These are phyloP conservation scores for Tetramitus jugosus DNA, from an alignment of 208 protist genomes.

Conservation along the genomic window DNA sequence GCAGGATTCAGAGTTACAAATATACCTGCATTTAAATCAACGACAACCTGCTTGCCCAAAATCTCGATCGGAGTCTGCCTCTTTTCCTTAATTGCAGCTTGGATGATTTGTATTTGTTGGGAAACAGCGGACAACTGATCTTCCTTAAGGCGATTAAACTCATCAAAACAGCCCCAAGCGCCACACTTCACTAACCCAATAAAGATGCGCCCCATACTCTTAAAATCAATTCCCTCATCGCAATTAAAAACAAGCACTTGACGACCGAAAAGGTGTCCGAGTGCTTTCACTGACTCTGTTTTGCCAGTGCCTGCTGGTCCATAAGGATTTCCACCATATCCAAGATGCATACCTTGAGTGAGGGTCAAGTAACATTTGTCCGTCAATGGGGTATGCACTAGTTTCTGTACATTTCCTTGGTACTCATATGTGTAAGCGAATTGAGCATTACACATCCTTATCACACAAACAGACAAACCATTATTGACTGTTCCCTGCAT, in stretches of 20 bases:
- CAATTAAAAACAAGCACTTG: constrained; percentile 99
- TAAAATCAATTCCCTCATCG: constrained; percentile 97
- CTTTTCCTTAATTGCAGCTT: constrained; percentile 83
- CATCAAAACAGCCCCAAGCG: constrained; percentile 98
- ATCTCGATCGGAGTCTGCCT: constrained; percentile 67
- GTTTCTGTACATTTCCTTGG: constrained; percentile 92
- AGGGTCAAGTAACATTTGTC: constrained; percentile 96
- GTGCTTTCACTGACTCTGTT: constrained; percentile 95
- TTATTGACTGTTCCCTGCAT: constrained; percentile 30
- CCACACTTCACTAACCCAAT: constrained; percentile 96
- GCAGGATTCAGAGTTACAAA: constrained; percentile 97
- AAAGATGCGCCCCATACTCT: constrained; percentile 97
- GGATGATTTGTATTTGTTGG: constrained; percentile 97
- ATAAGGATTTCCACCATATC: constrained; percentile 96
- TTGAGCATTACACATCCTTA: constrained; percentile 83
- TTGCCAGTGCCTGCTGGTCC: constrained; percentile 95
- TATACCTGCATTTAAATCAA: constrained; percentile 91
- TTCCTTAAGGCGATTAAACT: too few relatives aligned
- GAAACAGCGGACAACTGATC: constrained; percentile 95
- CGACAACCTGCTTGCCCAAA: constrained; percentile 74
- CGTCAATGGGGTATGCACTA: constrained; percentile 95
- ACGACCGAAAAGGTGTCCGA: constrained; percentile 89
- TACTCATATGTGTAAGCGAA: constrained; percentile 97
- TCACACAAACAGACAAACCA: constrained; percentile 56
- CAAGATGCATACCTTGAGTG: constrained; percentile 92